Conservation (phyloP, 1,284 basidiomycete genomes). For the Tilletia indica region DNA sequence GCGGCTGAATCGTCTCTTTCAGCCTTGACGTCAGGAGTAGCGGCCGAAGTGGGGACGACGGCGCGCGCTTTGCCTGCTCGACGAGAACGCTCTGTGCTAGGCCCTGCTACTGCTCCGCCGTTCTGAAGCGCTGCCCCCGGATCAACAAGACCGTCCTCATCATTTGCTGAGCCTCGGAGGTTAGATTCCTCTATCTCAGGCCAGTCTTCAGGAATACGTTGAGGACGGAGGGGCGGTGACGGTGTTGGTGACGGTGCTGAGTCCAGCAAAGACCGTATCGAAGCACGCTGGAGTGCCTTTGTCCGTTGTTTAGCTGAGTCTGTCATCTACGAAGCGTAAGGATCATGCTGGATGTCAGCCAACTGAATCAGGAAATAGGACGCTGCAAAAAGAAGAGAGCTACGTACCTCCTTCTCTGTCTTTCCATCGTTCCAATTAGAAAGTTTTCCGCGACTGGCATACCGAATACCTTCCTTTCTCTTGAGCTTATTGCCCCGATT, state of each 20-base stretch:
- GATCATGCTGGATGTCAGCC: too few relatives aligned
- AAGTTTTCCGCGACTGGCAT: slow-evolving; percentile 48
- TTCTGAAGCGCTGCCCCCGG: neutral
- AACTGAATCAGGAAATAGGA: neutral
- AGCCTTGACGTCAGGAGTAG: neutral
- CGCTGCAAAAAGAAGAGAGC: neutral
- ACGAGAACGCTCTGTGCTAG: neutral
- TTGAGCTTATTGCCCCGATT: slow-evolving; percentile 54
- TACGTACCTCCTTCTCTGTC: slow-evolving; percentile 40
- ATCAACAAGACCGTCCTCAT: too few relatives aligned
- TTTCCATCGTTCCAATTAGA: slow-evolving; percentile 50
- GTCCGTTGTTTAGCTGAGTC: slow-evolving; percentile 24
- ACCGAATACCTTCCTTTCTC: slow-evolving; percentile 40
- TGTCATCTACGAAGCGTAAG: slow-evolving; percentile 9
- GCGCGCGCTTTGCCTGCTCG: neutral
- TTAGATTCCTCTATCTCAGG: neutral
- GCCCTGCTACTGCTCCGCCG: neutral
- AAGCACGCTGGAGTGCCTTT: slow-evolving; percentile 26
- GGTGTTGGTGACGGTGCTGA: slow-evolving; percentile 18
- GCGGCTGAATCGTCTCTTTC: neutral
- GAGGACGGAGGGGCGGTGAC: slow-evolving; percentile 11
- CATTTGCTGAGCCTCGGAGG: neutral
- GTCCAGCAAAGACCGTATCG: slow-evolving; percentile 22
- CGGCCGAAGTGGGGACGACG: neutral
- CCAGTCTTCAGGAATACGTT: neutral